These are phyloP conservation scores for Alternaria novae-zelandiae DNA, from an alignment of 2,329 filamentous ascomycete genomes.

Conservation along the genomic window DNA sequence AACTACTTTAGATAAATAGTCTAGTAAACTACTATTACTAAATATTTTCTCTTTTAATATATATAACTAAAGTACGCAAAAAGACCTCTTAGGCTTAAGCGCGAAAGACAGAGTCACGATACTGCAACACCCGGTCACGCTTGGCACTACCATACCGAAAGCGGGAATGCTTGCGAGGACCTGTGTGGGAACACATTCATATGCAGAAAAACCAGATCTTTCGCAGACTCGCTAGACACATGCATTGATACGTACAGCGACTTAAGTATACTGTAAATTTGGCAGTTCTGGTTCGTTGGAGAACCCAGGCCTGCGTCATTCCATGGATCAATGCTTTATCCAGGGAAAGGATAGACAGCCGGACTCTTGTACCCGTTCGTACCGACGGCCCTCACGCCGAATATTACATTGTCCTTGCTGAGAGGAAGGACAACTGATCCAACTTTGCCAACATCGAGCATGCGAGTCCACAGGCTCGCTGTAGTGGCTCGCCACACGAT, in stretches of 20 bases:
- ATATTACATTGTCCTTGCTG: constrained; percentile 65
- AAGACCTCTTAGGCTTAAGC: too few relatives aligned
- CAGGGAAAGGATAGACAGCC: constrained; percentile 54
- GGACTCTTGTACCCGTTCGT: constrained; percentile 60
- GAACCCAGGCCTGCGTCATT: not conserved
- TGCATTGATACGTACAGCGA: not conserved
- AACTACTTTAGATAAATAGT: too few relatives aligned
- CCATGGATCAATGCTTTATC: not conserved
- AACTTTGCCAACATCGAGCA: constrained; percentile 57
- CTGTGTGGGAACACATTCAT: not conserved
- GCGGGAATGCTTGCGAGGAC: not conserved
- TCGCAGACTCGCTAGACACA: not conserved
- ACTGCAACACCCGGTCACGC: not conserved
- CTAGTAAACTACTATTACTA: too few relatives aligned
- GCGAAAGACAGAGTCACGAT: too few relatives aligned
- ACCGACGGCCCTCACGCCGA: constrained; percentile 61
- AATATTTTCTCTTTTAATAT: too few relatives aligned
- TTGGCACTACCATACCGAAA: not conserved
- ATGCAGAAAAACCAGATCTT: not conserved
- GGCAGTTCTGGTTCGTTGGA: not conserved
- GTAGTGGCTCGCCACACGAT: constrained; percentile 62
- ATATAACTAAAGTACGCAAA: too few relatives aligned
- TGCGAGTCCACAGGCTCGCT: constrained; percentile 59
- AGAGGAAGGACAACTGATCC: constrained; percentile 55
- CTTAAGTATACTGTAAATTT: not conserved